phyloP scores from a whole-genome alignment of 306 rosid genomes.

The Cicer bijugum region DNA sequence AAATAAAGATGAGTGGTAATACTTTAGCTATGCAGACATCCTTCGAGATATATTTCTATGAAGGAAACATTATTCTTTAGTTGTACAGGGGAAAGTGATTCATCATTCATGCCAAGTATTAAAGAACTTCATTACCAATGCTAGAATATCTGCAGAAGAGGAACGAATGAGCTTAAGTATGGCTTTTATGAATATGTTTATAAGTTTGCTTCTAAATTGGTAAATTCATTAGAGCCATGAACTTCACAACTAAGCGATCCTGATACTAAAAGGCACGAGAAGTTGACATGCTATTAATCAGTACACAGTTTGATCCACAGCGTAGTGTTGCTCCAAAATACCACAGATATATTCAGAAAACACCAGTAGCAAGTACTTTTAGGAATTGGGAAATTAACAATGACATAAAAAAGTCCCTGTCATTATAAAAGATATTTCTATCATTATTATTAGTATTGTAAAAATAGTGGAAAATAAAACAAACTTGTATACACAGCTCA shows the following conservation, averaged over 20 bases:
- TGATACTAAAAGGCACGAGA: neutral
- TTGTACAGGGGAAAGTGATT: neutral
- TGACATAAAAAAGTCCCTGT: neutral
- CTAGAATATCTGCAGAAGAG: slow-evolving; percentile 32
- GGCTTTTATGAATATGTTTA: neutral
- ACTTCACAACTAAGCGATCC: neutral
- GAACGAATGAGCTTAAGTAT: neutral
- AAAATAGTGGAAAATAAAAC: slow-evolving; percentile 5
- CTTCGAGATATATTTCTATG: slow-evolving; percentile 17
- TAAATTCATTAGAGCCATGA: neutral
- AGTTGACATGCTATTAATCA: slow-evolving; percentile 7
- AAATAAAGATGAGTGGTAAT: slow-evolving; percentile 22
- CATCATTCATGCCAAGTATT: slow-evolving; percentile 30
- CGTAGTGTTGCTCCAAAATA: slow-evolving; percentile 16
- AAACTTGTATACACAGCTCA: neutral
- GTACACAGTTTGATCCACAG: slow-evolving; percentile 1
- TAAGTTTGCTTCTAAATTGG: neutral
- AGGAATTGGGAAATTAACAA: slow-evolving; percentile 4
- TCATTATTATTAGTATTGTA: neutral
- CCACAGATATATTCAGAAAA: slow-evolving; percentile 3
- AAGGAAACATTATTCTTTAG: slow-evolving; percentile 31
- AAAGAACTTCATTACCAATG: slow-evolving; percentile 3
- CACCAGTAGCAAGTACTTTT: neutral
- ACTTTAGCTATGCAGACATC: slow-evolving; percentile 9
- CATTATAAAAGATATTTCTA: neutral